phyloP scores from a whole-genome alignment of 2,329 filamentous ascomycete genomes.

The Aspergillus pseudoviridinutans region DNA sequence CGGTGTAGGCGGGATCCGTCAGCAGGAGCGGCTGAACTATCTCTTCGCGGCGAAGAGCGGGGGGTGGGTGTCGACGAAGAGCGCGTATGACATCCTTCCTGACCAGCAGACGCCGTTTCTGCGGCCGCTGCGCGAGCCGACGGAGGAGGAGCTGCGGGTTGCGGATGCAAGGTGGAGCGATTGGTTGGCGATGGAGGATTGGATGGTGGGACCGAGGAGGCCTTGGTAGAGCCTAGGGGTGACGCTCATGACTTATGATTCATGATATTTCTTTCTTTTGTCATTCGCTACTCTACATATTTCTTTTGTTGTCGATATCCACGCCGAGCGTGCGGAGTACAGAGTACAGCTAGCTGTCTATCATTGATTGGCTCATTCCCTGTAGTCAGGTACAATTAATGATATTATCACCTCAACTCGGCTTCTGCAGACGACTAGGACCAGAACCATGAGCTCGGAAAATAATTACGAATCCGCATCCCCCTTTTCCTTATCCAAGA shows the following conservation, averaged over 20 bases:
- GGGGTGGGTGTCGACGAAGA: constrained; percentile 83
- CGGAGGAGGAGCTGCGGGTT: constrained; percentile 71
- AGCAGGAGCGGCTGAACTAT: constrained; percentile 87
- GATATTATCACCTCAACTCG: no score
- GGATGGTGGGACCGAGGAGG: constrained; percentile 80
- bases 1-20: constrained; percentile 76
- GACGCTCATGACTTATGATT: constrained; percentile 18
- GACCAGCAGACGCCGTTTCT: constrained; percentile 84
- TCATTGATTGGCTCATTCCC: no score
- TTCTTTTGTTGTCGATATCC: not conserved
- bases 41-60: constrained; percentile 91
- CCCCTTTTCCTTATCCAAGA: no score
- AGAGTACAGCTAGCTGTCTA: no score
- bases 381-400: no score
- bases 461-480: not conserved
- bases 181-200: constrained; percentile 96
- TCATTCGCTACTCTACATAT: not conserved
- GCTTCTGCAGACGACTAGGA: no score
- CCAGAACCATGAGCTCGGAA: not conserved
- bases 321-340: no score
- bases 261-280: constrained; percentile 4
- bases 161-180: constrained; percentile 87
- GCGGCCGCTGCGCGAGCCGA: constrained; percentile 69
- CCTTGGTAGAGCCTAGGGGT: constrained; percentile 24
- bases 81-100: constrained; percentile 79